phyloP scores from a whole-genome alignment of 257 asterid genomes.

The Cruciata laevipes region DNA sequence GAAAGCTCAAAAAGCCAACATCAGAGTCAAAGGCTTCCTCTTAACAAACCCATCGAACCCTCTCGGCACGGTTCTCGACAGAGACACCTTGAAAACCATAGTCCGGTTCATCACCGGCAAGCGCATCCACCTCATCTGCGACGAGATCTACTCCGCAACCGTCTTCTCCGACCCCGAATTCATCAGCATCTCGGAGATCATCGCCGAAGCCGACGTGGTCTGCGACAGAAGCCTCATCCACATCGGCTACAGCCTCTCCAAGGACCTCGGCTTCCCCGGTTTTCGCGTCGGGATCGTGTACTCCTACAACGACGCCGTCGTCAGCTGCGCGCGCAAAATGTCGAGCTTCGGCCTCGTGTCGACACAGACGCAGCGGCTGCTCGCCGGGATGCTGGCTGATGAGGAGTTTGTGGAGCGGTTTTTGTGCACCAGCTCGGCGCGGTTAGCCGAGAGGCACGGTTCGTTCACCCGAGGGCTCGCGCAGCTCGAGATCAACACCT shows the following conservation, averaged over 20 bases:
- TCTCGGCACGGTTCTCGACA: slow-evolving; percentile 35
- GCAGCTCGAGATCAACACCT: slow-evolving; percentile 28
- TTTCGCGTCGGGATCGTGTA: slow-evolving; percentile 43
- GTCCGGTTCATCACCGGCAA: slow-evolving; percentile 25
- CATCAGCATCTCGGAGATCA: slow-evolving; percentile 35
- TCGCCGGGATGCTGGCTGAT: slow-evolving; percentile 30
- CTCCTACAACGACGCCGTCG: slow-evolving; percentile 38
- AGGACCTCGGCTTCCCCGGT: slow-evolving; percentile 48
- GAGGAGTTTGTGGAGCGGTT: slow-evolving; percentile 20
- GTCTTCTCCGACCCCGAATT: slow-evolving; percentile 29
- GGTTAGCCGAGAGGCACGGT: slow-evolving; percentile 25
- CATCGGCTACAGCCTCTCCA: slow-evolving; percentile 42
- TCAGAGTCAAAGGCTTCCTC: slow-evolving; percentile 35
- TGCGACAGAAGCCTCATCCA: slow-evolving; percentile 28
- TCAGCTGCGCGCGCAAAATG: slow-evolving; percentile 42
- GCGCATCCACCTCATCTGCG: slow-evolving; percentile 39
- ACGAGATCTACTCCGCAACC: slow-evolving; percentile 48
- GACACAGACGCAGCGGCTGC: slow-evolving; percentile 36
- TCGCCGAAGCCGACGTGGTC: slow-evolving; percentile 19
- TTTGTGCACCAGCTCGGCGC: slow-evolving; percentile 26
- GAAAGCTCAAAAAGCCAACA: slow-evolving; percentile 25
- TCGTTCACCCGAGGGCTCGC: slow-evolving; percentile 26
- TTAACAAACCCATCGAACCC: slow-evolving; percentile 51
- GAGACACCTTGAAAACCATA: slow-evolving; percentile 21
- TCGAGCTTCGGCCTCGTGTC: slow-evolving; percentile 44